phyloP scores from a whole-genome alignment of 805 yeast genomes.

The Ogataea minuta region DNA sequence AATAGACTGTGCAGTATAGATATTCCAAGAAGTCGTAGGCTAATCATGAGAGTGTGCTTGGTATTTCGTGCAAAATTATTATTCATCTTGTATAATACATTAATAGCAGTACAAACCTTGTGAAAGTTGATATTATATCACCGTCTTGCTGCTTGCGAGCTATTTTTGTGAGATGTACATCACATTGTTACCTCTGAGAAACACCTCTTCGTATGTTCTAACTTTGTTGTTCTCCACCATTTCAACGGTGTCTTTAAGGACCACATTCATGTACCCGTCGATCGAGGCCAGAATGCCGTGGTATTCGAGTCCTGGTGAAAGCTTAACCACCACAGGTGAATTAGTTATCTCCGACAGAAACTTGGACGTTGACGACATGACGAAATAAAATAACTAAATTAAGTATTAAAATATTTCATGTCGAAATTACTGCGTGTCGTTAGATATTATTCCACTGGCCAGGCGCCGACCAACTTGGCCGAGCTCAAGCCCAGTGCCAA shows the following conservation, averaged over 20 bases:
- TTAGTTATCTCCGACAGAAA: slow-evolving; percentile 82
- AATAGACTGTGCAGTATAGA: slow-evolving; percentile 1
- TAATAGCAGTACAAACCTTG: not conserved
- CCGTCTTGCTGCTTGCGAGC: not conserved
- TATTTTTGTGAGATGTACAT: slow-evolving; percentile 38
- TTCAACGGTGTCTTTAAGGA: slow-evolving; percentile 76
- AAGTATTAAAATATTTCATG: slow-evolving; percentile 3
- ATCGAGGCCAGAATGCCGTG: slow-evolving; percentile 68
- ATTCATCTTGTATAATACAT: slow-evolving; percentile 5
- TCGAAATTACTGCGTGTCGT: slow-evolving; percentile 2
- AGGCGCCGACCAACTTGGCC: slow-evolving; percentile 9
- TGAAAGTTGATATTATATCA: not conserved
- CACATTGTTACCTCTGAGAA: slow-evolving; percentile 85
- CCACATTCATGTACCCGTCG: slow-evolving; percentile 96
- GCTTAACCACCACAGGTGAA: slow-evolving; percentile 73
- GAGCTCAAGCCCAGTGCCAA: slow-evolving; percentile 26
- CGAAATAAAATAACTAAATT: slow-evolving; percentile 2
- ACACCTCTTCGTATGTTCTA: slow-evolving; percentile 67
- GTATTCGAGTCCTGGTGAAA: slow-evolving; percentile 85
- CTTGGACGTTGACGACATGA: slow-evolving; percentile 47
- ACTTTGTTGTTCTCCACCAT: slow-evolving; percentile 48
- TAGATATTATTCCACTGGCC: slow-evolving; percentile 9
- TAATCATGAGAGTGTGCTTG: too few species aligned
- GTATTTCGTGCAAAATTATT: too few species aligned
- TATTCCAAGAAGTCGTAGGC: too few species aligned